phyloP scores from a whole-genome alignment of 257 asterid genomes.

The Nicotiana sylvestris region DNA sequence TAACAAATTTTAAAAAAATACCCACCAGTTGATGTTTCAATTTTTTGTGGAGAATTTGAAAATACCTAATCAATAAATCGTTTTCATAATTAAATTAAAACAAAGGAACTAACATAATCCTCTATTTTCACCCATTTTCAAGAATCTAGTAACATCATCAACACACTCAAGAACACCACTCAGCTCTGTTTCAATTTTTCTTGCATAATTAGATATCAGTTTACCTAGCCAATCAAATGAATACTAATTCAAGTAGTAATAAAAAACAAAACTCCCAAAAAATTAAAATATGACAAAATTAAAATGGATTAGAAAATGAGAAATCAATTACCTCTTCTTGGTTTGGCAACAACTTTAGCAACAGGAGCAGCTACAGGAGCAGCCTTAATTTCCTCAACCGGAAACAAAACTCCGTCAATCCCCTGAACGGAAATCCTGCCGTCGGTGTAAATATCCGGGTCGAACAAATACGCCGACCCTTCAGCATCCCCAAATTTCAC shows the following conservation, averaged over 20 bases:
- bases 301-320: not conserved
- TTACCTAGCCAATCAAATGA: not conserved
- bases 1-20: not conserved
- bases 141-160: not conserved
- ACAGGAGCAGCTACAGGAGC: slow-evolving; percentile 44
- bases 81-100: not conserved
- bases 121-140: not conserved
- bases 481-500: slow-evolving; percentile 74
- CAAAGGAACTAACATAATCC: not conserved
- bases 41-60: too few relatives aligned
- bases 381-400: slow-evolving; percentile 49
- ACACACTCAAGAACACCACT: not conserved
- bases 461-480: slow-evolving; percentile 71
- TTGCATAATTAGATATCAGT: not conserved
- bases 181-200: not conserved
- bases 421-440: slow-evolving; percentile 98
- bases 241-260: not conserved
- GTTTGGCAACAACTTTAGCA: slow-evolving; percentile 44
- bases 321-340: slow-evolving; percentile 57
- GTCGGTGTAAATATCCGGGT: slow-evolving; percentile 91
- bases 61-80: not conserved
- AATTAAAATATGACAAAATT: not conserved
- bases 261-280: not conserved
- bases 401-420: slow-evolving; percentile 70
- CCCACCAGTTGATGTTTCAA: too few relatives aligned